A percentile compares a stretch with the other conserved stretches of the same genome.
Evolutionary conservation across 2,329 filamentous ascomycete genomes (phyloP).

Genomic region (Diaporthe australafricana): DNA sequence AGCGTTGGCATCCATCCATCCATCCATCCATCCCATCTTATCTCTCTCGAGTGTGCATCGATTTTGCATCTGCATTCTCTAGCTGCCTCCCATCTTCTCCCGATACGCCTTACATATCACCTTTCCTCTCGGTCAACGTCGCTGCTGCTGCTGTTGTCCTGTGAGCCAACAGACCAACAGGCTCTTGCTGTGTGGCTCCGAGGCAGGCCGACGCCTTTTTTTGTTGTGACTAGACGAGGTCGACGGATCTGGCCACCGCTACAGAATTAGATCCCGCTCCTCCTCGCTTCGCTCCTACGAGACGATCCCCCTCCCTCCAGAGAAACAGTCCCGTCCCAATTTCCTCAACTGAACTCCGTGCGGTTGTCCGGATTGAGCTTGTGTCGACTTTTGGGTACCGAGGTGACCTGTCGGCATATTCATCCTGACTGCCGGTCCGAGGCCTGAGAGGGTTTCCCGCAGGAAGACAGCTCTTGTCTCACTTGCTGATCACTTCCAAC

Average conservation of each 20-base stretch:
- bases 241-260: constrained; percentile 28
- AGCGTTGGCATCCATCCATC: background rate
- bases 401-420: constrained; percentile 14
- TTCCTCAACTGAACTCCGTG: background rate
- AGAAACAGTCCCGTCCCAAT: background rate
- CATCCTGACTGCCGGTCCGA: constrained; percentile 7
- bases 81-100: constrained; percentile 4
- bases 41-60: constrained; percentile 13
- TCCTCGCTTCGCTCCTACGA: constrained; percentile 35
- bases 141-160: background rate
- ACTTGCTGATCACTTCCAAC: constrained; percentile 8
- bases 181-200: background rate
- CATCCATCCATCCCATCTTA: too few species aligned
- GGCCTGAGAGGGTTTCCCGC: constrained; percentile 16
- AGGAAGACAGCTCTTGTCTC: constrained; percentile 26
- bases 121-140: background rate
- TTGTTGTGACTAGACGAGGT: constrained; percentile 17
- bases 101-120: background rate
- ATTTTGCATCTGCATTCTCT: constrained; percentile 21
- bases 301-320: background rate
- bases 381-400: background rate
- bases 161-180: background rate
- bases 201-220: background rate
- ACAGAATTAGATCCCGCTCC: constrained; percentile 33
- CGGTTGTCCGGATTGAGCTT: constrained; percentile 15